Percentiles rank a stretch among this genome's conserved stretches.
Conservation (phyloP, 1,284 basidiomycete species). For the Tremellales sp. region DNA sequence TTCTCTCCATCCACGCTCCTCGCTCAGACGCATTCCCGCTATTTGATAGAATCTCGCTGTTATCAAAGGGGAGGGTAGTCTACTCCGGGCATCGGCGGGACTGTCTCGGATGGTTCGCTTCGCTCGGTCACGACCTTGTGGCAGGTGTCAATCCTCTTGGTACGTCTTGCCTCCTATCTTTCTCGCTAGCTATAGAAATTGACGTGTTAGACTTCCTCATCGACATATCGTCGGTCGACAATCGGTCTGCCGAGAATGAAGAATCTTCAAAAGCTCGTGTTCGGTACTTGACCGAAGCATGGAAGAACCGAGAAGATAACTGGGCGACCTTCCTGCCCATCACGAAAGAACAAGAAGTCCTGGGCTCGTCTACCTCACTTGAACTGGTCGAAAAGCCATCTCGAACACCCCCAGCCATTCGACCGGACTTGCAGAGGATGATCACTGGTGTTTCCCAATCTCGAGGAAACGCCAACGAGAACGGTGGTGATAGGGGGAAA, state of each 20-base stretch:
- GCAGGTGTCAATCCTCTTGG: conserved; percentile 47
- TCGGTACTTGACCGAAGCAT: conserved; percentile 29
- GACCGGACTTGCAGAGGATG: conserved; percentile 4
- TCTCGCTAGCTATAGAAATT: no score
- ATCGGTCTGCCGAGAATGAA: conserved; percentile 49
- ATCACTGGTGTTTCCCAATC: neutral
- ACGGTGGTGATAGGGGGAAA: neutral
- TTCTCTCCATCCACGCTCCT: conserved; percentile 55
- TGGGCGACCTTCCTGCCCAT: neutral
- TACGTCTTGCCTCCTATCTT: conserved; percentile 16
- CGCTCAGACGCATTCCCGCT: conserved; percentile 54
- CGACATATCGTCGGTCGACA: conserved; percentile 52
- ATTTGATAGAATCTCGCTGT: conserved; percentile 52
- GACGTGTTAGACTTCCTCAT: conserved; percentile 53
- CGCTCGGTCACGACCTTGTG: conserved; percentile 40
- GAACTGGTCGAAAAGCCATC: neutral
- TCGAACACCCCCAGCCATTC: neutral
- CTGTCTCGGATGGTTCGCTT: conserved; percentile 50
- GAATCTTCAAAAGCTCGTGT: conserved; percentile 35
- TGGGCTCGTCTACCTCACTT: neutral
- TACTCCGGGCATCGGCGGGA: conserved; percentile 49
- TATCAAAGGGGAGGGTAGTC: conserved; percentile 53
- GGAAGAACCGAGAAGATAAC: conserved; percentile 17
- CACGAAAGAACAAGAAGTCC: neutral
- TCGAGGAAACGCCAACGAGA: neutral